These are phyloP conservation scores for Dispira parvispora DNA, from an alignment of 192 early-diverging fungal genomes.

Conservation along the genomic window DNA sequence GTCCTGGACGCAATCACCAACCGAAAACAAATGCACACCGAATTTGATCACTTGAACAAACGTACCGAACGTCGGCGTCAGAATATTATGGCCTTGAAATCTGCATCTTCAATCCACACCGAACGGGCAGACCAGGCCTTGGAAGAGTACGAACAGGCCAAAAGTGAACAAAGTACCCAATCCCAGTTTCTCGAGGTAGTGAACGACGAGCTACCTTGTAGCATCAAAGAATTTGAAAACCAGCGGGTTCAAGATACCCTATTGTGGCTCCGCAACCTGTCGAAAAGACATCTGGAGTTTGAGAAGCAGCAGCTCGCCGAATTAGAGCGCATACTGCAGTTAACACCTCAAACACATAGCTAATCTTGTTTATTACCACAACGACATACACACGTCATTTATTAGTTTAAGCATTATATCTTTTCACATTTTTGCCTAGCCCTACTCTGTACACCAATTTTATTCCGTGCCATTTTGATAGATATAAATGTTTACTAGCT, in stretches of 20 bases:
- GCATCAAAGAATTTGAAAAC: constrained; percentile 23
- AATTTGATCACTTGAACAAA: constrained; percentile 26
- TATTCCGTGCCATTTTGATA: too few species aligned
- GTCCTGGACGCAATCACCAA: constrained; percentile 24
- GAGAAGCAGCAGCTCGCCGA: constrained; percentile 12
- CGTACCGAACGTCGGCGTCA: constrained; percentile 30
- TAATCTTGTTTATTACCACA: too few species aligned
- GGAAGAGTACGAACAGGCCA: constrained; percentile 23
- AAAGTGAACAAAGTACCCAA: constrained; percentile 23
- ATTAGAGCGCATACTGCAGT: constrained; percentile 4
- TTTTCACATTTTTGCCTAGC: too few species aligned
- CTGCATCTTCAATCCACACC: constrained; percentile 22
- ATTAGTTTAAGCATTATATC: too few species aligned
- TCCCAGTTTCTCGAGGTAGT: constrained; percentile 23
- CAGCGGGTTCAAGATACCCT: constrained; percentile 20
- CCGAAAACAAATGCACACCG: constrained; percentile 27
- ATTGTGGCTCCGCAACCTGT: neutral
- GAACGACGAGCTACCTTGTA: constrained; percentile 20
- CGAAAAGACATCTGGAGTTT: constrained; percentile 22
- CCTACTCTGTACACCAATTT: too few species aligned
- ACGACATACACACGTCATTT: too few species aligned
- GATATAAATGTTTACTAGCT: too few species aligned
- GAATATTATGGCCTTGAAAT: constrained; percentile 25
- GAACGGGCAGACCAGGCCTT: constrained; percentile 26
- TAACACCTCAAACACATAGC: neutral